Base-by-base conservation (phyloP, 2,329 filamentous ascomycete species). In the Gnomoniopsis sp. region DNA sequence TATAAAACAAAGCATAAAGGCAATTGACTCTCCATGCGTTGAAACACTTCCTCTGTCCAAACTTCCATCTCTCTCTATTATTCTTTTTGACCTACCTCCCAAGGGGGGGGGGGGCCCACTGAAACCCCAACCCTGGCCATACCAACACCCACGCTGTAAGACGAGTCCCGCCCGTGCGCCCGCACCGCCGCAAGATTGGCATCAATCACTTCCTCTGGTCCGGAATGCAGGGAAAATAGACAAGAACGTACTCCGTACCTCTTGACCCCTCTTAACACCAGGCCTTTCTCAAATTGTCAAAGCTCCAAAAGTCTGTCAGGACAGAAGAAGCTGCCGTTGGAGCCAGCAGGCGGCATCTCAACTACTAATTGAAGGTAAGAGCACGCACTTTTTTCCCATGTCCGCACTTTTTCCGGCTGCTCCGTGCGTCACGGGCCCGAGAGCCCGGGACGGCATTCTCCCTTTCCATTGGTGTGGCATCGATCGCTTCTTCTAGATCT, bases 151-250 rank as follows among this genome's bases (percentile, higher is more conserved):
- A 59, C 59, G 59, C 59, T 49, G 59, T 61, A 61, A 41, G 49
- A 53, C 53, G 56, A 61, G 49, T 61, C 56, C 59, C 59, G 59
- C 56, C 59, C 54, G 59, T 61, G 59, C 59, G 51, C 57, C 26
- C 26, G 26, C 26, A 30, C 26, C 26, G 26, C 26, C 26, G 26
- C 26, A 30, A 30, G 26, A 30, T 30, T 30, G 26, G 26, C 26
- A 30, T 30, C 34, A 12, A 30, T 34, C 43, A 52, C 21, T 47
- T 58, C 55, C 55, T n/a, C 58, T 58, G 46, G 38, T 38, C 59
- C 51, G 55, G 49, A 53, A 26, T 12, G 34, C 34, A 50, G 22
- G 38, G 38, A 19, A 26, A n/a, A n/a, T 41, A 26, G 7, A 30
- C 19, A 15, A 34, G 30, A 12, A 38, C n/a, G 21, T 19, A 22